Base-by-base conservation (phyloP, 176 grass and related monocot species). In the Tillandsia fasciculata region DNA sequence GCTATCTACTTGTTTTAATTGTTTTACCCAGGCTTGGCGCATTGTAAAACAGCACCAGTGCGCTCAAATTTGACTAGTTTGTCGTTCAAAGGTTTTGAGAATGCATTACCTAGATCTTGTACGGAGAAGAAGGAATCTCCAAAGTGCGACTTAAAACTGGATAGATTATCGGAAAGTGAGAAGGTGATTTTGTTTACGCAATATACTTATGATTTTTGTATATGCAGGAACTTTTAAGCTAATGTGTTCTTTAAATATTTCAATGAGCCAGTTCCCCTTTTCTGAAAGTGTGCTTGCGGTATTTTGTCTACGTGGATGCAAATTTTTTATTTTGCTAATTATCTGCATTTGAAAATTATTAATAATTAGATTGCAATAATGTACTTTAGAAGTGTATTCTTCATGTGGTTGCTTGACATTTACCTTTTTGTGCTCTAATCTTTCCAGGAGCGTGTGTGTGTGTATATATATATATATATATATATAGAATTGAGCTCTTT, bases 131-230 rank as follows among this genome's bases (percentile, higher is more conserved):
- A 64, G 20, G 75, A 51, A 64, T 64, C 68, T 80, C 70, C 70
- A 15, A 91, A 85, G 64, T 84, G 79, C 52, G 82, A 92, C 76
- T 81, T 92, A 53, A 90, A 79, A 12, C 68, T 92, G 80, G 94
- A 93, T 69, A 92, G 84, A 77, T 84, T 92, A 79, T 82, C 86
- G 49, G 86, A 93, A 72, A 85, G 80, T 52, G 89, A 92, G 67
- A 97, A 92, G 87, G 94, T 92, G 65, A 70, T 69, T 56, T 69
- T 82, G 15, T 69, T 68, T 63, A 48, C 7, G 1, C 68, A 65
- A 10, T 57, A 57, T 22, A 64, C 77, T 28, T 3, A 12, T 61
- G 26, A 68, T 66, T 52, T 54, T 66, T 48, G 13, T 28, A 73
- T 12, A 64, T 77, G 15, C 2, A 48, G 51, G 76, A 2, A 67